phyloP scores from a whole-genome alignment of 2,329 filamentous ascomycete genomes.

The Scedosporium dehoogii region DNA sequence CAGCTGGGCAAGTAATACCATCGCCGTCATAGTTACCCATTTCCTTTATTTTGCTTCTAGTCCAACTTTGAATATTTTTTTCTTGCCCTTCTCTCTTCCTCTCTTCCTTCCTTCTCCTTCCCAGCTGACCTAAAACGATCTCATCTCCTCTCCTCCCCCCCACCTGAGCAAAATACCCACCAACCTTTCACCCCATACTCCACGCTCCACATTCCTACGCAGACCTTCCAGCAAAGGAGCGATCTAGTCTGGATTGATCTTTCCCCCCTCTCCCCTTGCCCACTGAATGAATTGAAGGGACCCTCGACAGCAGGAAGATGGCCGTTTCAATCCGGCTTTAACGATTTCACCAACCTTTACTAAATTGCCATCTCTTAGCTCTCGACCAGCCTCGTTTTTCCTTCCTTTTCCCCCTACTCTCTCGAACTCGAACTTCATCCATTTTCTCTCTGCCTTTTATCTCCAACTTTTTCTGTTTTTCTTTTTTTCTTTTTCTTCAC shows the following conservation, averaged over 20 bases:
- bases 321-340: not conserved
- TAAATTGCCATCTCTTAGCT: not conserved
- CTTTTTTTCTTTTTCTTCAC: not conserved
- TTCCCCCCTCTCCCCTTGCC: not conserved
- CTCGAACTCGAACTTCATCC: not conserved
- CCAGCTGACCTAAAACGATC: not conserved
- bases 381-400: not conserved
- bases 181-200: constrained; percentile 4
- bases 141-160: not conserved
- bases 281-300: constrained; percentile 1
- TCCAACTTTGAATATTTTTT: not conserved
- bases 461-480: not conserved
- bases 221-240: not conserved
- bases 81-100: not conserved
- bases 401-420: not conserved
- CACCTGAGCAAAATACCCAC: not conserved
- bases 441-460: not conserved
- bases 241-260: not conserved
- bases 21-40: not conserved
- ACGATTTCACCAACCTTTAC: not conserved
- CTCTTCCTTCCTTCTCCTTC: not conserved
- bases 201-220: constrained; percentile 5
- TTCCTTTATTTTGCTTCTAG: not conserved
- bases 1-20: constrained; percentile 1
- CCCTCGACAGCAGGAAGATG: not conserved